Percentiles rank a stretch among this genome's conserved stretches.
Evolutionary conservation across 2,329 filamentous ascomycete species (phyloP).

Genomic region (Pseudogymnoascus sp.): DNA sequence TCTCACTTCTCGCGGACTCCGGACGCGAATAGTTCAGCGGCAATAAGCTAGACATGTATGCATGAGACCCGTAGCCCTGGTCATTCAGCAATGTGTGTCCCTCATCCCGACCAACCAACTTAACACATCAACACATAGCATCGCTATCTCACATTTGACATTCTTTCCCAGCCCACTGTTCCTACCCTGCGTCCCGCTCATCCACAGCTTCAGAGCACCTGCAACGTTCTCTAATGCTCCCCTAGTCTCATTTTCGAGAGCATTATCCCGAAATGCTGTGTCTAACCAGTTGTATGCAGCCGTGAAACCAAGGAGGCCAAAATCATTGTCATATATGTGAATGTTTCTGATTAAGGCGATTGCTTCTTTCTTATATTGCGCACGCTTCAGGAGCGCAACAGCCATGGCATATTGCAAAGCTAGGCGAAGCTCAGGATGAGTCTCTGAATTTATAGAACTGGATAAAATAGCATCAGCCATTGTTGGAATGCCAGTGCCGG

Average conservation of each 20-base stretch:
- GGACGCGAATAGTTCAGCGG: too few species aligned
- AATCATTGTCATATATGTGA: neutral
- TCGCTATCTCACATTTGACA: constrained; percentile 47
- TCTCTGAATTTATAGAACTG: neutral
- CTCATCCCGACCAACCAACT: constrained; percentile 44
- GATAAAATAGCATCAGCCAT: neutral
- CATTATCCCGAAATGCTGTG: constrained; percentile 40
- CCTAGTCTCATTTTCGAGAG: constrained; percentile 41
- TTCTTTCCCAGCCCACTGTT: constrained; percentile 39
- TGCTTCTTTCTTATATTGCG: neutral
- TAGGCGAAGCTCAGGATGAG: neutral
- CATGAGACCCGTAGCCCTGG: neutral
- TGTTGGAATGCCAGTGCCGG: neutral
- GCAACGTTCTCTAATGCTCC: constrained; percentile 47
- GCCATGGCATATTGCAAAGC: neutral
- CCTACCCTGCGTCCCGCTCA: constrained; percentile 45
- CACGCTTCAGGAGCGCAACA: constrained; percentile 35
- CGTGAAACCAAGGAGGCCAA: constrained; percentile 48
- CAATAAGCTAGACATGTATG: too few species aligned
- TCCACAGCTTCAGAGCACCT: constrained; percentile 54
- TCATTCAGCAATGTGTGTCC: constrained; percentile 22
- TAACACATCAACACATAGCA: constrained; percentile 48
- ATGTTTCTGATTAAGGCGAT: neutral
- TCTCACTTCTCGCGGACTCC: too few species aligned
- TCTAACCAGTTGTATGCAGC: constrained; percentile 54